Conservation (phyloP, 495 filamentous ascomycete species). For the Glarea lozoyensis region DNA sequence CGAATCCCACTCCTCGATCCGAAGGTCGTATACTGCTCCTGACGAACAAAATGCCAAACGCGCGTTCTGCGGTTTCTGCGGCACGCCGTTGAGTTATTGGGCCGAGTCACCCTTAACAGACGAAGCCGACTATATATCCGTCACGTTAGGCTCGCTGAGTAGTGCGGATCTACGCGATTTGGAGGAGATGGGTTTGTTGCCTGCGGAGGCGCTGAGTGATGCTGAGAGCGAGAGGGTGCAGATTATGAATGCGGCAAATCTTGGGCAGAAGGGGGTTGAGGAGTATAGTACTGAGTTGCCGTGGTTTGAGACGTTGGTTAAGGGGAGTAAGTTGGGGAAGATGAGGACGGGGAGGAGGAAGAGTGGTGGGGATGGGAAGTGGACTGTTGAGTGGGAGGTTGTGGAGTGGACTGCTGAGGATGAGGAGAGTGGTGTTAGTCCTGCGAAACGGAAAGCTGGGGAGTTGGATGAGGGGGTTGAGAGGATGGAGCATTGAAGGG, state of each 20-base stretch:
- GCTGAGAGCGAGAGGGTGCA: slow-evolving; percentile 22
- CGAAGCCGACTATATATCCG: slow-evolving; percentile 64
- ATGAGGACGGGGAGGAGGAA: slow-evolving; percentile 53
- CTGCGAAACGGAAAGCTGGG: slow-evolving; percentile 39
- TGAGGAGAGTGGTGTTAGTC: slow-evolving; percentile 40
- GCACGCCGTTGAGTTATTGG: slow-evolving; percentile 74
- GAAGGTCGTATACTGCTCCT: slow-evolving; percentile 56
- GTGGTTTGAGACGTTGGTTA: slow-evolving; percentile 77
- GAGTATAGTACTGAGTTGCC: slow-evolving; percentile 43
- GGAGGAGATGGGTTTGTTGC: slow-evolving; percentile 58
- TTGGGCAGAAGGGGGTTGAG: slow-evolving; percentile 4
- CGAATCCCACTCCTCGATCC: slow-evolving; percentile 65
- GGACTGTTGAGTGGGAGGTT: slow-evolving; percentile 74
- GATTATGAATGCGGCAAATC: background rate
- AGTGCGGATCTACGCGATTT: slow-evolving; percentile 56
- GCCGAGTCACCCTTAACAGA: slow-evolving; percentile 55
- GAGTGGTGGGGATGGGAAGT: slow-evolving; percentile 42
- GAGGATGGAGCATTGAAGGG: slow-evolving; percentile 1
- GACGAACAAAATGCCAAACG: slow-evolving; percentile 51
- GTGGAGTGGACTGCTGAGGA: slow-evolving; percentile 63
- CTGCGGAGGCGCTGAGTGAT: slow-evolving; percentile 34
- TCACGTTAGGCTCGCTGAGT: slow-evolving; percentile 64
- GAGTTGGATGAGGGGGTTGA: slow-evolving; percentile 3
- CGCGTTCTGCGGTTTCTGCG: slow-evolving; percentile 86
- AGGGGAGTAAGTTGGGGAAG: slow-evolving; percentile 60